Conservation (phyloP, 768 basidiomycete species). For the Phlegmacium glaucopus region DNA sequence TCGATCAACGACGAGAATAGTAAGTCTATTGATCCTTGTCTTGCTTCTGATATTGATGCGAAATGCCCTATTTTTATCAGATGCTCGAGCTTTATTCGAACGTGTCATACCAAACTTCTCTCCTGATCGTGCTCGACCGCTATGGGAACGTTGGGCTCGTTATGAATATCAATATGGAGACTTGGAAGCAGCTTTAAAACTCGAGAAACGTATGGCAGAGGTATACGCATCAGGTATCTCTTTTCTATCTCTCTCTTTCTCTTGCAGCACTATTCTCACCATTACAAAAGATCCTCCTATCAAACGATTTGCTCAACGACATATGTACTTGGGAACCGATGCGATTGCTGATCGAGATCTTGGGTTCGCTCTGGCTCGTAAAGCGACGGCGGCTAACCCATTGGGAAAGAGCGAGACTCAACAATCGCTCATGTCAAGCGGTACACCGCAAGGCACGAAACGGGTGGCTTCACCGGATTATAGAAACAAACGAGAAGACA, state of each 20-base stretch:
- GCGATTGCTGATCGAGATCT: constrained; percentile 88
- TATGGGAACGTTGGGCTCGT: constrained; percentile 96
- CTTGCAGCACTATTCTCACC: background rate
- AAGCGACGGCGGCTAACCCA: constrained; percentile 18
- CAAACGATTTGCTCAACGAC: constrained; percentile 86
- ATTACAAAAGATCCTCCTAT: constrained; percentile 71
- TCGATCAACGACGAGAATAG: constrained; percentile 95
- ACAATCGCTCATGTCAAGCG: constrained; percentile 23
- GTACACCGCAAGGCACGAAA: constrained; percentile 21
- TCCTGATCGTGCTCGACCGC: constrained; percentile 71
- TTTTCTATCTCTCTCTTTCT: constrained; percentile 1
- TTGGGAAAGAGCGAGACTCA: constrained; percentile 34
- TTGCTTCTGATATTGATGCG: constrained; percentile 1
- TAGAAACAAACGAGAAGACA: constrained; percentile 25
- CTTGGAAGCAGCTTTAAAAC: constrained; percentile 79
- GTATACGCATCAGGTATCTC: constrained; percentile 78
- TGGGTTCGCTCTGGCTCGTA: constrained; percentile 64
- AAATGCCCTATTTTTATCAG: constrained; percentile 37
- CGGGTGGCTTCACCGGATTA: constrained; percentile 37
- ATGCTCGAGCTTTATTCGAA: constrained; percentile 95
- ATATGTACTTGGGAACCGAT: constrained; percentile 79
- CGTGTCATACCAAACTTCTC: constrained; percentile 77
- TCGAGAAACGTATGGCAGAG: constrained; percentile 87
- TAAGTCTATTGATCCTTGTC: constrained; percentile 35
- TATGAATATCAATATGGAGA: constrained; percentile 98